A percentile compares a stretch with the other conserved stretches of the same genome.
phyloP scores from a whole-genome alignment of 805 yeast genomes.

The Ogataea glucozyma region DNA sequence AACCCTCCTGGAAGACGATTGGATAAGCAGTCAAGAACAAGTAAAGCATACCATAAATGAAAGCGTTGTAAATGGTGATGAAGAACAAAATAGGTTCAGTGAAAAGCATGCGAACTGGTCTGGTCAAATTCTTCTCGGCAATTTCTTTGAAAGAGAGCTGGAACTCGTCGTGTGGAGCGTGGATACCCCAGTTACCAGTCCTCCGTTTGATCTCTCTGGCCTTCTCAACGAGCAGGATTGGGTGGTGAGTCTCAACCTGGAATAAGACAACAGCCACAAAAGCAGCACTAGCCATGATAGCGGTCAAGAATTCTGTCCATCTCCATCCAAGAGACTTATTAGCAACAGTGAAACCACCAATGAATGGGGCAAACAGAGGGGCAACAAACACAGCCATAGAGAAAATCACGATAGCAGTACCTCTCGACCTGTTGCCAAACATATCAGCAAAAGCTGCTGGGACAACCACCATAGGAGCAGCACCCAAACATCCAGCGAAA shows the following conservation, averaged over 20 bases:
- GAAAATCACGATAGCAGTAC: slow-evolving; percentile 72
- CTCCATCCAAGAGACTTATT: slow-evolving; percentile 71
- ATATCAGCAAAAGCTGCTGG: slow-evolving; percentile 88
- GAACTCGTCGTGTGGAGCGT: slow-evolving; percentile 72
- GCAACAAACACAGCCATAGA: slow-evolving; percentile 74
- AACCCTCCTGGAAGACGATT: slow-evolving; percentile 61
- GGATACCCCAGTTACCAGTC: slow-evolving; percentile 82
- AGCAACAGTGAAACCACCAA: slow-evolving; percentile 65
- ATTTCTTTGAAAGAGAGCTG: slow-evolving; percentile 59
- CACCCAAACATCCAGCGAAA: slow-evolving; percentile 78
- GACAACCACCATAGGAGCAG: slow-evolving; percentile 81
- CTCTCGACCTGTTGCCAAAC: slow-evolving; percentile 65
- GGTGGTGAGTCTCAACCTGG: slow-evolving; percentile 70
- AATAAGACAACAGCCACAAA: slow-evolving; percentile 42
- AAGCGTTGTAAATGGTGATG: slow-evolving; percentile 70
- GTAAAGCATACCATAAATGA: slow-evolving; percentile 78
- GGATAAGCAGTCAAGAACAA: slow-evolving; percentile 76
- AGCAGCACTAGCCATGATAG: slow-evolving; percentile 52
- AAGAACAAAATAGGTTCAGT: slow-evolving; percentile 74
- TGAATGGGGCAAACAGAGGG: slow-evolving; percentile 81
- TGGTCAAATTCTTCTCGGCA: slow-evolving; percentile 57
- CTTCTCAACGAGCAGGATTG: slow-evolving; percentile 60
- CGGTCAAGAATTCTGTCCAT: slow-evolving; percentile 75
- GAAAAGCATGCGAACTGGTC: slow-evolving; percentile 68
- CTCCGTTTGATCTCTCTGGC: slow-evolving; percentile 62